A percentile compares a stretch with the other conserved stretches of the same genome.
These are phyloP conservation scores for Penicillium fuscoglaucum DNA, from an alignment of 2,329 filamentous ascomycete species.

Conservation along the genomic window DNA sequence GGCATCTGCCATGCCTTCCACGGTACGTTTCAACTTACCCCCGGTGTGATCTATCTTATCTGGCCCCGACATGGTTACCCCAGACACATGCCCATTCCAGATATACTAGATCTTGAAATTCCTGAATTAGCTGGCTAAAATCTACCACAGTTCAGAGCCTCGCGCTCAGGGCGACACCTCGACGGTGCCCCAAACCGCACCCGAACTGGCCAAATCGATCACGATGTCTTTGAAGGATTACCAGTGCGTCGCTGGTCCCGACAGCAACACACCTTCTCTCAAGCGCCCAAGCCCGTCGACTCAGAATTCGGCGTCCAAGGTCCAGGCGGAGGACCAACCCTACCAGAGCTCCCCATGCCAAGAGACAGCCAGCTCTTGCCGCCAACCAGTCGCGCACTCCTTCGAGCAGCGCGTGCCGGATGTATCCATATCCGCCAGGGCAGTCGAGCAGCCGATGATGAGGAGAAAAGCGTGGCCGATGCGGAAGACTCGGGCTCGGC, in stretches of 20 bases:
- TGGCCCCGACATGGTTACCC: background rate
- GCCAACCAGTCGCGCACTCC: constrained; percentile 75
- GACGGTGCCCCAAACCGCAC: constrained; percentile 46
- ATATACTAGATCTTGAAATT: background rate
- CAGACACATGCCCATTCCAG: background rate
- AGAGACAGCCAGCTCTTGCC: constrained; percentile 77
- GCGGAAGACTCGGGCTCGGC: constrained; percentile 34
- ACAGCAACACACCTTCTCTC: constrained; percentile 66
- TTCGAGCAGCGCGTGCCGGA: constrained; percentile 77
- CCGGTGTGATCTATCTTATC: constrained; percentile 7
- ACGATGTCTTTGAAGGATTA: constrained; percentile 70
- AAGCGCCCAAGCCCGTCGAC: constrained; percentile 64
- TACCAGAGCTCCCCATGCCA: constrained; percentile 82
- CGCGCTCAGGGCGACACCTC: constrained; percentile 59
- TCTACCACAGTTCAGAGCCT: constrained; percentile 53
- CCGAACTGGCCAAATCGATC: constrained; percentile 56
- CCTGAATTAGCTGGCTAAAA: constrained; percentile 14
- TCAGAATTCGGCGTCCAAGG: constrained; percentile 35
- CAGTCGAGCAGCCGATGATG: constrained; percentile 42
- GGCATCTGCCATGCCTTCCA: constrained; percentile 33
- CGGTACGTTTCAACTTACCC: constrained; percentile 30
- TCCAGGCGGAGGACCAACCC: constrained; percentile 33
- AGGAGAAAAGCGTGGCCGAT: constrained; percentile 40
- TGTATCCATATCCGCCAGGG: constrained; percentile 70
- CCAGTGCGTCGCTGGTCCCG: constrained; percentile 90